These are phyloP conservation scores for Fennellomyces sp. DNA, from an alignment of 371 early-diverging fungal genomes.

Conservation along the genomic window DNA sequence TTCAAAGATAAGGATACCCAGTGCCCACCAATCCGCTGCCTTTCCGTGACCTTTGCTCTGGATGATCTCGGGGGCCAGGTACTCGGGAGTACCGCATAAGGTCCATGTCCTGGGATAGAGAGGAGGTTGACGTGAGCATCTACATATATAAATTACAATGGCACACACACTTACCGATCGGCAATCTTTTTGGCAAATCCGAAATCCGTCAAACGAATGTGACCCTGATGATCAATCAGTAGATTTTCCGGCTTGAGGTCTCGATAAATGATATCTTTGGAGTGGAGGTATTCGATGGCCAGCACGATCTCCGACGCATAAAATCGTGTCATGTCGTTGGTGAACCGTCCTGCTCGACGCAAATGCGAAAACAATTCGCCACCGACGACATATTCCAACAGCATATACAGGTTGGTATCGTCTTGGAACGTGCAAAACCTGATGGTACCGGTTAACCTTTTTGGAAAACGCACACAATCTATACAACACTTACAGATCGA, in stretches of 20 bases:
- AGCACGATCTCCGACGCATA: constrained; percentile 69
- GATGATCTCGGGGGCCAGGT: constrained; percentile 98
- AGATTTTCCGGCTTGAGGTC: constrained; percentile 90
- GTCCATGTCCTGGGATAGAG: constrained; percentile 79
- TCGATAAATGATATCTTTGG: constrained; percentile 86
- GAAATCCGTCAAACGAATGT: constrained; percentile 95
- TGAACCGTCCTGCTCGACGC: constrained; percentile 80
- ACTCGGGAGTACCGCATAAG: constrained; percentile 98
- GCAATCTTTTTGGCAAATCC: constrained; percentile 84
- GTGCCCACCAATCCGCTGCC: constrained; percentile 99
- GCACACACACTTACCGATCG: constrained; percentile 41
- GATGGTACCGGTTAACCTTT: background rate
- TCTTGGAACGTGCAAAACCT: constrained; percentile 80
- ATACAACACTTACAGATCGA: constrained; percentile 71
- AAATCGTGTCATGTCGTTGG: constrained; percentile 82
- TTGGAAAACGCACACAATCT: background rate
- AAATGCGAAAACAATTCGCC: constrained; percentile 92
- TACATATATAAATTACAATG: background rate
- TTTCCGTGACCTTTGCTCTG: constrained; percentile 95
- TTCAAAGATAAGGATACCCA: constrained; percentile 98
- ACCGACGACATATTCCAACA: constrained; percentile 91
- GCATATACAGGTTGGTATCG: constrained; percentile 81
- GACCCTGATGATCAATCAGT: constrained; percentile 83
- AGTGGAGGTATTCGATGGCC: constrained; percentile 85
- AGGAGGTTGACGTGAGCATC: constrained; percentile 17